Evolutionary conservation across 2,329 filamentous ascomycete genomes (phyloP), one percentile per base, ranked within the genome.

Genomic region (Dryadomyces quercivorus): DNA sequence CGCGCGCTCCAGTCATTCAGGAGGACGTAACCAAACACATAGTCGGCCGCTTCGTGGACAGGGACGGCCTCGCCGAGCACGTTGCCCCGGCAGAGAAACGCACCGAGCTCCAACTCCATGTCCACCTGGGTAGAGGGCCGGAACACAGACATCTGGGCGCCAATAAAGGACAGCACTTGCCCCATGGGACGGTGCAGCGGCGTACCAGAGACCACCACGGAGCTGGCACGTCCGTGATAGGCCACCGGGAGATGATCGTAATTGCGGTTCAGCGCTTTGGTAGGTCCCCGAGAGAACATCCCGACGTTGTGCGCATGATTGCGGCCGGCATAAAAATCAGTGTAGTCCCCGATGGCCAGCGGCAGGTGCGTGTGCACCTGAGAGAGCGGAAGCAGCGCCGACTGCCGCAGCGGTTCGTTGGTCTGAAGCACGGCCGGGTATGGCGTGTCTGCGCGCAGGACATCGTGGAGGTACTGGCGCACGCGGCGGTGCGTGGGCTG

Each of bases 1-100:
- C 88, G 74, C 6, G 88, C 88, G 53, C 84, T 88, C 88, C 88
- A 94, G 68, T 94, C 88, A 61, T 94, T 94, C 75, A 94, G 78
- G 55, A 94, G 69, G 0, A 93, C 88, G 34, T 88, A 75, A 13
- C 88, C 88, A 63, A 93, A 93, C 26, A 94, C 75, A 61, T 82
- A 75, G 20, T 87, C 77, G 53, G 84, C 81, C 0, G 88, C 88
- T 46, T 84, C 71, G 3, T 72, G 69, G 20, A 91, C 77, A 1
- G 73, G 68, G 21, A 93, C 75, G 0, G 81, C 76, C 54, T 77
- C 70, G 8, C 87, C 86, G 63, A 88, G 72, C 1, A 74, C 67
- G 62, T 86, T 90, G 0, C 75, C 71, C 50, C 70, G 78, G 66
- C 80, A 82, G 8, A 93, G 74, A 62, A 92, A 88, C 45, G 82